Conservation (phyloP, 2,329 filamentous ascomycete genomes). For the Penicillium concentricum region DNA sequence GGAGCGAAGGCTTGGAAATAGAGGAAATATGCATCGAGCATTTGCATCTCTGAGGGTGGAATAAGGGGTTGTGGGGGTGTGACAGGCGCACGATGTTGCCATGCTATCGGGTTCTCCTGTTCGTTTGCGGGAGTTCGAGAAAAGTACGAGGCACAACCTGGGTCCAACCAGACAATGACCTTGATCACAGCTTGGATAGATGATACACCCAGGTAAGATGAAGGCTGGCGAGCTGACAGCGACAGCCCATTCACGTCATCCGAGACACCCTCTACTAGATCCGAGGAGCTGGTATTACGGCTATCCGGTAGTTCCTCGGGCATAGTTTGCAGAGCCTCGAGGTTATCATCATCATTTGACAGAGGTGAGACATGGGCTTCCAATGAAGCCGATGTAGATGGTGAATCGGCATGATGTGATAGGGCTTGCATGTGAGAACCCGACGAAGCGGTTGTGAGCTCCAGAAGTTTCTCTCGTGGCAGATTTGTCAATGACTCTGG, state of each 20-base stretch:
- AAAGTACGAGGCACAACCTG: constrained; percentile 50
- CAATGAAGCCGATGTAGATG: constrained; percentile 50
- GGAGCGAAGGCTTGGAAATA: constrained; percentile 70
- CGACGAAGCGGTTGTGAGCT: constrained; percentile 45
- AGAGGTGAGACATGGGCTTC: constrained; percentile 42
- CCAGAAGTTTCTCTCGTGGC: constrained; percentile 60
- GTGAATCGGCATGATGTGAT: constrained; percentile 37
- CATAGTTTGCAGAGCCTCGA: constrained; percentile 67
- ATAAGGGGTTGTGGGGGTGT: constrained; percentile 53
- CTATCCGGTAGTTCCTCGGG: constrained; percentile 58
- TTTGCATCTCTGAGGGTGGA: constrained; percentile 62
- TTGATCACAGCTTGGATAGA: constrained; percentile 73
- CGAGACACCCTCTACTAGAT: constrained; percentile 61
- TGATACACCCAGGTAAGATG: constrained; percentile 70
- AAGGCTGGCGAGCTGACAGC: constrained; percentile 58
- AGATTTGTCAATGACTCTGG: constrained; percentile 53
- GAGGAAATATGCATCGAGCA: constrained; percentile 75
- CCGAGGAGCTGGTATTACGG: constrained; percentile 51
- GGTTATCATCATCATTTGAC: constrained; percentile 52
- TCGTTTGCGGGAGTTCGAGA: constrained; percentile 37
- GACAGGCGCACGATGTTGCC: constrained; percentile 39
- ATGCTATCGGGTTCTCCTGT: constrained; percentile 15
- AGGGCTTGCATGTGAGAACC: constrained; percentile 27
- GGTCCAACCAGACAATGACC: constrained; percentile 62
- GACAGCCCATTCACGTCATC: constrained; percentile 72